These are phyloP conservation scores for Microbotryum scabiosae DNA, from an alignment of 1,284 basidiomycete species.

Conservation along the genomic window DNA sequence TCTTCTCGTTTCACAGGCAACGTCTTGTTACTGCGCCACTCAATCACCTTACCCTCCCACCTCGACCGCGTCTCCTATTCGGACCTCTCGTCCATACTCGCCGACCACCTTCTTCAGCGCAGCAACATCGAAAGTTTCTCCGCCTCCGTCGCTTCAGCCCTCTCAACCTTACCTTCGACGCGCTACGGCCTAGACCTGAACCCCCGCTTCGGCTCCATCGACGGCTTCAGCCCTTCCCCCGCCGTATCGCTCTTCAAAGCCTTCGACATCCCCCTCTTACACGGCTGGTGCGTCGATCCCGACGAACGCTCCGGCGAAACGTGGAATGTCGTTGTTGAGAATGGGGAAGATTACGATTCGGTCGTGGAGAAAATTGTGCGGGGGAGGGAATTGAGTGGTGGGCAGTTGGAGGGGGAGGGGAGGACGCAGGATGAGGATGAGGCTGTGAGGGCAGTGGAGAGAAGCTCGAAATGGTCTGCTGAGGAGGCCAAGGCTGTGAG, in stretches of 20 bases:
- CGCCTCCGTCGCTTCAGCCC: conserved; percentile 44
- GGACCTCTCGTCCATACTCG: conserved; percentile 69
- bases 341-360: conserved; percentile 45
- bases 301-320: conserved; percentile 48
- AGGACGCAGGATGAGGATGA: conserved; percentile 10
- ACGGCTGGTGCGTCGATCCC: conserved; percentile 80
- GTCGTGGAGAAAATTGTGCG: conserved; percentile 64
- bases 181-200: conserved; percentile 75
- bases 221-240: conserved; percentile 52
- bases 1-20: conserved; percentile 51
- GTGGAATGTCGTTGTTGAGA: conserved; percentile 48
- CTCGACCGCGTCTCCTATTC: conserved; percentile 63
- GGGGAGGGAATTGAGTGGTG: conserved; percentile 61
- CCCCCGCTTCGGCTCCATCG: conserved; percentile 60
- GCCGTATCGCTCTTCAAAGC: conserved; percentile 71
- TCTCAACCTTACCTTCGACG: conserved; percentile 72
- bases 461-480: conserved; percentile 42
- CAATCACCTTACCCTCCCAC: conserved; percentile 56
- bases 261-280: conserved; percentile 67
- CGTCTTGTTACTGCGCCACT: conserved; percentile 67
- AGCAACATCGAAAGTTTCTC: conserved; percentile 41
- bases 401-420: conserved; percentile 38
- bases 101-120: conserved; percentile 63
- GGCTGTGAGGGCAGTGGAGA: conserved; percentile 15
- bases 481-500: conserved; percentile 55